phyloP scores from a whole-genome alignment of 2,329 filamentous ascomycete genomes.

The Alternaria tenuissima region DNA sequence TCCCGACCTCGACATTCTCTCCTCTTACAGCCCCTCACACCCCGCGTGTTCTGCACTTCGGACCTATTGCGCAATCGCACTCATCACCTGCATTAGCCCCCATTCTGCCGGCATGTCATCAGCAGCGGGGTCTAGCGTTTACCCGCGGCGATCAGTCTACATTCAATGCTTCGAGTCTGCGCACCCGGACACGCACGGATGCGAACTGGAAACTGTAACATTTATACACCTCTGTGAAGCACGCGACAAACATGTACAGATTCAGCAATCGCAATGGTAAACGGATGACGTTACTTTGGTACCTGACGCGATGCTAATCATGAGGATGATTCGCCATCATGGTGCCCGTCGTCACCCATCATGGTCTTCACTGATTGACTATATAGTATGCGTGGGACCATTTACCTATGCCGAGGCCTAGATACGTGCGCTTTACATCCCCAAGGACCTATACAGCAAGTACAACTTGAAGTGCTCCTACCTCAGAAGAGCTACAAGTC shows the following conservation, averaged over 20 bases:
- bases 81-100: constrained; percentile 6
- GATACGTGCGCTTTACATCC: background rate
- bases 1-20: background rate
- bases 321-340: constrained; percentile 30
- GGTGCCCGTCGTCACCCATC: constrained; percentile 36
- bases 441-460: background rate
- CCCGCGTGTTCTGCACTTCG: constrained; percentile 11
- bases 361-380: constrained; percentile 33
- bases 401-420: background rate
- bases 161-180: constrained; percentile 1
- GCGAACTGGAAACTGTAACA: background rate
- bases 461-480: background rate
- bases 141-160: background rate
- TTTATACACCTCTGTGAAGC: background rate
- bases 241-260: background rate
- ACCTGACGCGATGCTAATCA: background rate
- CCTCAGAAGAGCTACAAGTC: constrained; percentile 3
- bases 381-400: constrained; percentile 11
- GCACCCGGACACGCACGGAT: constrained; percentile 1
- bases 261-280: background rate
- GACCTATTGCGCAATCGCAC: constrained; percentile 16
- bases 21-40: background rate
- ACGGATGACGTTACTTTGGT: background rate
- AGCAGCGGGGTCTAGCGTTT: background rate
- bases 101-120: background rate